phyloP scores from a whole-genome alignment of 768 basidiomycete genomes.

The Russula ochroleuca region DNA sequence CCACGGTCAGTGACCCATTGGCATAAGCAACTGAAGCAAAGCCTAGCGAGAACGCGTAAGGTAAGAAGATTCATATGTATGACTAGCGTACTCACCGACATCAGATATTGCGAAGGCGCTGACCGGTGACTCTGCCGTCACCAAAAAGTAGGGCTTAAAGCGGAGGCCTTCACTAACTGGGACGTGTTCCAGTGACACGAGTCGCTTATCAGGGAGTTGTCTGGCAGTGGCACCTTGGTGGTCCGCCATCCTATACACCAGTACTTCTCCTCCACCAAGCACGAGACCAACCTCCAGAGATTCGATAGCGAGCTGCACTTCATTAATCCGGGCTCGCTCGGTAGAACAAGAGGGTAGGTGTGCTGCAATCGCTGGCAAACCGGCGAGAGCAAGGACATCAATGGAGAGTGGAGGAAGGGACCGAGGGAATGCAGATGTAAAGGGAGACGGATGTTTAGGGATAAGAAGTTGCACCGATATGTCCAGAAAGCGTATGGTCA shows the following conservation, averaged over 20 bases:
- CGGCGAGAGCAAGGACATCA: constrained; percentile 34
- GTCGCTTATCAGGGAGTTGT: constrained; percentile 42
- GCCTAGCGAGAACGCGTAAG: constrained; percentile 41
- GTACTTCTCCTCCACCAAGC: constrained; percentile 51
- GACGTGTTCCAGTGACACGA: constrained; percentile 52
- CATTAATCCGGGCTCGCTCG: constrained; percentile 39
- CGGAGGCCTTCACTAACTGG: constrained; percentile 38
- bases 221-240: constrained; percentile 26
- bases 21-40: constrained; percentile 72
- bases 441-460: constrained; percentile 42
- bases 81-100: constrained; percentile 49
- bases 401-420: constrained; percentile 58
- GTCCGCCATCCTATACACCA: constrained; percentile 45
- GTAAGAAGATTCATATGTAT: background rate
- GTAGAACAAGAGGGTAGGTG: constrained; percentile 29
- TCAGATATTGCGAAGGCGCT: constrained; percentile 62
- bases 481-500: constrained; percentile 69
- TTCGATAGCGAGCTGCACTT: constrained; percentile 49
- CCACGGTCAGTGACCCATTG: constrained; percentile 53
- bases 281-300: constrained; percentile 55
- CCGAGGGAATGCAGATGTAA: constrained; percentile 63
- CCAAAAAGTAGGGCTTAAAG: constrained; percentile 58
- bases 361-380: constrained; percentile 31
- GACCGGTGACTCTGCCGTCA: constrained; percentile 47
- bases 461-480: constrained; percentile 64